These are phyloP conservation scores for Exophiala sp. DNA, from an alignment of 2,329 filamentous ascomycete species.

Conservation along the genomic window DNA sequence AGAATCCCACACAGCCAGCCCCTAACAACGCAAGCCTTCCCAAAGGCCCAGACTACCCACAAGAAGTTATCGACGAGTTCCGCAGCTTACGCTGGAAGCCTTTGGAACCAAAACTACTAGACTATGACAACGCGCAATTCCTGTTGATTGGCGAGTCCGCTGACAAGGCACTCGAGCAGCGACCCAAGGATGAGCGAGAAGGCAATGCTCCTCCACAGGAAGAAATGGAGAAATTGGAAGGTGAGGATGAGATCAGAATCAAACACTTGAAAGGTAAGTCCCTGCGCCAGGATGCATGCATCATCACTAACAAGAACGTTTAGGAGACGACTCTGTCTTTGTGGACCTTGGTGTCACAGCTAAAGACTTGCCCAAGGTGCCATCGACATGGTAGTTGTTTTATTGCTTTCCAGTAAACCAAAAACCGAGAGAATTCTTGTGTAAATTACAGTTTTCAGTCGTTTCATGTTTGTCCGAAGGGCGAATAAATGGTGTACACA, in stretches of 20 bases:
- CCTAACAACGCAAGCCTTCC: slow-evolving; percentile 63
- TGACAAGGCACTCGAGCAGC: slow-evolving; percentile 54
- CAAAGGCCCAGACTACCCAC: slow-evolving; percentile 64
- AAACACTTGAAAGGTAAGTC: slow-evolving; percentile 52
- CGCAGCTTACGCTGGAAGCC: slow-evolving; percentile 69
- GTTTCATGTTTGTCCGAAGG: no score
- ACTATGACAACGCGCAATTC: slow-evolving; percentile 72
- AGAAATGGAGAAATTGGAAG: slow-evolving; percentile 70
- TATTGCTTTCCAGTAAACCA: no score
- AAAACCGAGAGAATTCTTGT: no score
- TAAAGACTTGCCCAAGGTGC: slow-evolving; percentile 62
- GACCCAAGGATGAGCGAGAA: slow-evolving; percentile 49
- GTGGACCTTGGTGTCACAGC: slow-evolving; percentile 56
- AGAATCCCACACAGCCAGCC: slow-evolving; percentile 70
- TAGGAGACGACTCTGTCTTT: slow-evolving; percentile 60
- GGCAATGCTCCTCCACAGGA: slow-evolving; percentile 60
- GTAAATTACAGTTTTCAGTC: no score
- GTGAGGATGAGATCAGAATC: slow-evolving; percentile 69
- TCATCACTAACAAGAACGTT: neutral
- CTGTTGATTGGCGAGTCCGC: slow-evolving; percentile 65
- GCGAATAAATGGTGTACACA: no score
- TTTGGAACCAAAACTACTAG: slow-evolving; percentile 67
- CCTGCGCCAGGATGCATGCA: neutral
- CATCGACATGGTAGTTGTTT: slow-evolving; percentile 55
- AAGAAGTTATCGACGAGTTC: slow-evolving; percentile 71